Percentiles rank a stretch among this genome's conserved stretches.
phyloP scores from a whole-genome alignment of 192 early-diverging fungal genomes.

The Linnemannia exigua region DNA sequence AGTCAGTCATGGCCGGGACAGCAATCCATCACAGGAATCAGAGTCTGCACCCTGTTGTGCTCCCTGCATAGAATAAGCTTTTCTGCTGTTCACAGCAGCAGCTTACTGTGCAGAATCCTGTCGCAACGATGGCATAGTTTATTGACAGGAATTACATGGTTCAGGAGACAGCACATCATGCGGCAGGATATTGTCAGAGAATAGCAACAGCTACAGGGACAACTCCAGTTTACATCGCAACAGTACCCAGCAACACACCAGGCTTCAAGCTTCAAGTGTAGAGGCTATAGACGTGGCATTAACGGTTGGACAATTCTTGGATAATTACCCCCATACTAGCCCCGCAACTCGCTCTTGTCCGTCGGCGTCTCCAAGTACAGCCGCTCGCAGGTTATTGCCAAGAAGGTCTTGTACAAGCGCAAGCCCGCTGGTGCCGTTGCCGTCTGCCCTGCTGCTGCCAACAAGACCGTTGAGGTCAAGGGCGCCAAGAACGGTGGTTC shows the following conservation, averaged over 20 bases:
- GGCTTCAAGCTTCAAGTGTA: not conserved
- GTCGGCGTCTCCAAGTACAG: constrained; percentile 88
- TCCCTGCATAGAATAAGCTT: not conserved
- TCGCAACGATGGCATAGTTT: not conserved
- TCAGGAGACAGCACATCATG: not conserved
- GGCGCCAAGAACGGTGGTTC: constrained; percentile 88
- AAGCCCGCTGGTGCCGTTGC: constrained; percentile 74
- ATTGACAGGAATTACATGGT: not conserved
- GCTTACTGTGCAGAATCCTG: not conserved
- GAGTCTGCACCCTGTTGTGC: not conserved
- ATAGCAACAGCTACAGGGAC: not conserved
- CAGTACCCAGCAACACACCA: too few relatives aligned
- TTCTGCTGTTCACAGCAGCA: not conserved
- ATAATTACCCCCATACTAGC: constrained; percentile 39
- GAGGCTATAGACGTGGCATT: not conserved
- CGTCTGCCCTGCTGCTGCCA: constrained; percentile 63
- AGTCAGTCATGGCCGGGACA: not conserved
- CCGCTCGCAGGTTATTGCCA: constrained; percentile 86
- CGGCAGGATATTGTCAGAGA: not conserved
- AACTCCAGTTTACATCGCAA: not conserved
- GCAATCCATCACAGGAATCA: not conserved
- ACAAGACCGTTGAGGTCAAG: constrained; percentile 79
- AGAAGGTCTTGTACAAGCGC: constrained; percentile 93
- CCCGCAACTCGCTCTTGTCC: constrained; percentile 86
- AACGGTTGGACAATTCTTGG: not conserved